Percentiles rank a stretch among this genome's conserved stretches.
Conservation (phyloP, 1,139 yeast species). For the Arxiozyma slooffiae region DNA sequence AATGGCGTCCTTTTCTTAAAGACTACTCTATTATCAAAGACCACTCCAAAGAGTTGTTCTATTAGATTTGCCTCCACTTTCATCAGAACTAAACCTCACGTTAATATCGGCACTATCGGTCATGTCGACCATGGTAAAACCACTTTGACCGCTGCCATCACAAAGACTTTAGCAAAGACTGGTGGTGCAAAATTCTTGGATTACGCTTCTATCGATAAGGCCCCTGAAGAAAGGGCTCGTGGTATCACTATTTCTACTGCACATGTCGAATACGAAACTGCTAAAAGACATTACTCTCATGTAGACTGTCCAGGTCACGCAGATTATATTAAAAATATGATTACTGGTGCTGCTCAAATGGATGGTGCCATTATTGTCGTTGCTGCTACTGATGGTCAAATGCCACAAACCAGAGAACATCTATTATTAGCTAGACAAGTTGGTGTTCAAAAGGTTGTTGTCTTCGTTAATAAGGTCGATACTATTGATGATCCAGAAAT, state of each 20-base stretch:
- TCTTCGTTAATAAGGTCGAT: constrained; percentile 95
- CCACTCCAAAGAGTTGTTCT: not conserved
- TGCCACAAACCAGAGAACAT: constrained; percentile 99
- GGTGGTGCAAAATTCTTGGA: constrained; percentile 95
- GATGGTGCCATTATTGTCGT: constrained; percentile 99
- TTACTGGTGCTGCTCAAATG: constrained; percentile 99
- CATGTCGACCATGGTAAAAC: constrained; percentile 99
- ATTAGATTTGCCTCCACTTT: constrained; percentile 44
- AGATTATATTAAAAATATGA: constrained; percentile 97
- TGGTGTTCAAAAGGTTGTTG: constrained; percentile 96
- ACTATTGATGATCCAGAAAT: constrained; percentile 97
- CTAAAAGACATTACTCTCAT: constrained; percentile 88
- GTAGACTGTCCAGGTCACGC: constrained; percentile 99
- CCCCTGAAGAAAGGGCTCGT: constrained; percentile 99
- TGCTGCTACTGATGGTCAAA: constrained; percentile 98
- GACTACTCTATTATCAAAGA: not conserved
- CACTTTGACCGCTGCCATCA: constrained; percentile 95
- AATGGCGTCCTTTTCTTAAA: not conserved
- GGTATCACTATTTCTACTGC: constrained; percentile 98
- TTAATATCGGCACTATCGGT: constrained; percentile 90
- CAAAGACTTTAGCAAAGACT: constrained; percentile 77
- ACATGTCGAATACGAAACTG: constrained; percentile 92
- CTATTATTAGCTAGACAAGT: constrained; percentile 97
- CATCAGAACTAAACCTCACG: constrained; percentile 90
- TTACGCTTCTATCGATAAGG: constrained; percentile 89